Percentiles rank a stretch among this genome's conserved stretches.
These are phyloP conservation scores for Nowakowskiella sp. DNA, from an alignment of 192 early-diverging fungal genomes.

Conservation along the genomic window DNA sequence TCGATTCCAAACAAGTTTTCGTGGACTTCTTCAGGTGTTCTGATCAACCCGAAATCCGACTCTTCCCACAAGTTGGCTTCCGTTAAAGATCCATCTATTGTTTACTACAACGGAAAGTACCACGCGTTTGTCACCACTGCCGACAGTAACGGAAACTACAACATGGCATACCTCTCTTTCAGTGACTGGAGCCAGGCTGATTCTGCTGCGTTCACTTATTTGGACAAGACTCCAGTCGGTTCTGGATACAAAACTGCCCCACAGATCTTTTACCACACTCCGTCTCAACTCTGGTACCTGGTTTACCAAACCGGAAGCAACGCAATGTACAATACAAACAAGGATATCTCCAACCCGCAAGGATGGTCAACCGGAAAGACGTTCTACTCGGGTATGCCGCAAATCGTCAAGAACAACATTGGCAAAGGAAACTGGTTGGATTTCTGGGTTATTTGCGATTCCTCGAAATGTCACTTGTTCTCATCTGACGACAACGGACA, in stretches of 20 bases:
- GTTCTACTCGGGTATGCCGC: conserved; percentile 4
- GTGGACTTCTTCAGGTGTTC: too few relatives aligned
- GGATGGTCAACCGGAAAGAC: conserved; percentile 2
- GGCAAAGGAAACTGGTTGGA: neutral
- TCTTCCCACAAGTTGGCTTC: too few relatives aligned
- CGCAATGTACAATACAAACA: conserved; percentile 9
- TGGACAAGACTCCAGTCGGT: conserved; percentile 4
- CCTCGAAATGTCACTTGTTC: neutral
- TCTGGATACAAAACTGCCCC: conserved; percentile 15
- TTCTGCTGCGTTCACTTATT: conserved; percentile 7
- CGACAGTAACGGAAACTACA: conserved; percentile 10
- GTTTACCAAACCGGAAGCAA: conserved; percentile 15
- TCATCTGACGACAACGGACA: neutral
- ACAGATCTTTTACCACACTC: conserved; percentile 13
- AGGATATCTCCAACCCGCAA: neutral
- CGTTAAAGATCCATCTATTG: conserved; percentile 15
- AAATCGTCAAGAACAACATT: neutral
- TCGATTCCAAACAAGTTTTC: too few relatives aligned
- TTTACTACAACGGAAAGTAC: conserved; percentile 15
- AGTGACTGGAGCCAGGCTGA: conserved; percentile 7
- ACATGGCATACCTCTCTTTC: conserved; percentile 13
- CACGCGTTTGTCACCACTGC: conserved; percentile 10
- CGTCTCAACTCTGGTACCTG: conserved; percentile 8
- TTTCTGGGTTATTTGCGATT: neutral
- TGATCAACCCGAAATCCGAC: too few relatives aligned